Percentiles rank a stretch among this genome's conserved stretches.
Evolutionary conservation across 257 asterid genomes (phyloP).

Genomic region (Capsicum pubescens): DNA sequence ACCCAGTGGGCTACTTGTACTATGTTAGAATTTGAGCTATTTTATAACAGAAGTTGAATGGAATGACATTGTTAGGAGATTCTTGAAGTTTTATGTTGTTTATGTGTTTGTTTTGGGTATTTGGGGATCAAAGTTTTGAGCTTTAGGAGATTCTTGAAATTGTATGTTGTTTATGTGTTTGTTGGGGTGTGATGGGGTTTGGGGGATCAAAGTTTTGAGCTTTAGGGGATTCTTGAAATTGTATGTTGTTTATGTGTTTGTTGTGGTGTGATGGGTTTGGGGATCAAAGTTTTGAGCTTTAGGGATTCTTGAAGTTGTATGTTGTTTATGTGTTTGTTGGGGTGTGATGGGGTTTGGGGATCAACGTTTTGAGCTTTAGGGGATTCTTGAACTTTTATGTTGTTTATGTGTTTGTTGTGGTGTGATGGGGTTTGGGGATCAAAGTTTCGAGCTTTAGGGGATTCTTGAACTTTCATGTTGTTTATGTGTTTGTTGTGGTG

Average conservation of each 20-base stretch:
- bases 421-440: slow-evolving; percentile 21
- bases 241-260: neutral
- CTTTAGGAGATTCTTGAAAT: too few relatives aligned
- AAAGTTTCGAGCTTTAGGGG: neutral
- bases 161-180: too few relatives aligned
- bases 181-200: too few relatives aligned
- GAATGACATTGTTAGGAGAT: neutral
- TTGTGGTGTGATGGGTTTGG: neutral
- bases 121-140: too few relatives aligned
- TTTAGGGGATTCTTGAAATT: neutral
- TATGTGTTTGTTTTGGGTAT: neutral
- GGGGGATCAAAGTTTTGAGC: too few relatives aligned
- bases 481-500: neutral
- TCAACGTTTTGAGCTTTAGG: slow-evolving; percentile 21
- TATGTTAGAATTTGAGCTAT: neutral
- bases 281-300: slow-evolving; percentile 30
- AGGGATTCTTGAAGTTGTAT: neutral
- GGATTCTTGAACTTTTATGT: neutral
- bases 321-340: neutral
- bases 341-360: slow-evolving; percentile 20
- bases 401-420: neutral
- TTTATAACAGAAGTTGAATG: neutral
- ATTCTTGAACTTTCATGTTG: neutral
- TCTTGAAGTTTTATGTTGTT: neutral
- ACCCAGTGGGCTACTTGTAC: neutral